Base-by-base conservation (phyloP, 2,329 filamentous ascomycete genomes). In the Aspergillus puulaauensis region DNA sequence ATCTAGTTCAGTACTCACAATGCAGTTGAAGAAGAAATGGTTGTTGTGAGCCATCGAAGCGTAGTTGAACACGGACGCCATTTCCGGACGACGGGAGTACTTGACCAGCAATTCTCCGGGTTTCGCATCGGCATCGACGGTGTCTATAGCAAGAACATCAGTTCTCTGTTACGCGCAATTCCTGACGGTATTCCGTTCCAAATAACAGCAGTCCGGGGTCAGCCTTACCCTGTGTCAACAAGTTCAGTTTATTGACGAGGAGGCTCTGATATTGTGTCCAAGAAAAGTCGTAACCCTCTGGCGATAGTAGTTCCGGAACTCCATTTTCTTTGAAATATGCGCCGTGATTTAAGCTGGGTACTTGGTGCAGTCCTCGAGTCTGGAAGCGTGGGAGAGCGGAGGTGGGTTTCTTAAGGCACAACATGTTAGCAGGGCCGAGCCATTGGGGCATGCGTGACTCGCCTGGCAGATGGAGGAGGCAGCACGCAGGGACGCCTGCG, bases 11-110 rank as follows among this genome's bases (percentile, higher is more conserved):
- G 6, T 23, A 62, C 75, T 70, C 23, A 77, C 75, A 66, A 81
- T 66, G 64, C 73, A 74, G 62, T 77, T 77, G 71, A 80, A 81
- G 71, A 79, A 81, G 63, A 80, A 79, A 73, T 87, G 83, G 75
- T 87, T 97, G 85, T 98, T 98, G 83, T 90, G 89, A 56, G 91
- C 90, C 90, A 96, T 96, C 68, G 91, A 96, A 75, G 95, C 95
- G 75, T 96, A 86, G 84, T 98, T 99, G 86, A 99, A 99, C 73
- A 89, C 80, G 66, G 88, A 82, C 43, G 95, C 95, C 62, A 84
- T 82, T 65, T 82, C 82, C 45, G 93, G 89, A 69, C 95, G 85
- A 75, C 92, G 91, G 59, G 93, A 90, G 58, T 88, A 88, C 69
- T 86, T 81, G 69, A 93, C 81, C 70, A 90, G 77, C 70, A 96